Conservation (phyloP, 768 basidiomycete genomes). For the Tulasnella calospora region DNA sequence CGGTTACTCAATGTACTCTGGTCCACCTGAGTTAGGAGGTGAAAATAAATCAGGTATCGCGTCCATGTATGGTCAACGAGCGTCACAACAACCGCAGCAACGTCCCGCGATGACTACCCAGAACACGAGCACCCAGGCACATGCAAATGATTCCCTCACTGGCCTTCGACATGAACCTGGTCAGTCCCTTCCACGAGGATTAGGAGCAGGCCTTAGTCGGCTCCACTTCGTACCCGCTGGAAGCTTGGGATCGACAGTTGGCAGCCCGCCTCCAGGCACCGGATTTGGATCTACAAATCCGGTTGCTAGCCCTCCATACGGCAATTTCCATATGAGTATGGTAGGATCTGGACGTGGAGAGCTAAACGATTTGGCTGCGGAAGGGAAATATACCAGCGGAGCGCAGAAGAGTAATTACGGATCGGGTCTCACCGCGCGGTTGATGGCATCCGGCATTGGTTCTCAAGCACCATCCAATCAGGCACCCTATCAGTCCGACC, state of each 20-base stretch:
- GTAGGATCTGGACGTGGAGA: background rate
- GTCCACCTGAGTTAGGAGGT: slow-evolving; percentile 1
- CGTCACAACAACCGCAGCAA: slow-evolving; percentile 12
- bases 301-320: slow-evolving; percentile 15
- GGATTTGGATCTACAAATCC: slow-evolving; percentile 2
- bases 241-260: slow-evolving; percentile 12
- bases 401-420: slow-evolving; percentile 17
- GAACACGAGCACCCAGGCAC: slow-evolving; percentile 31
- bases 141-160: slow-evolving; percentile 2
- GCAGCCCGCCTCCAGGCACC: slow-evolving; percentile 20
- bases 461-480: background rate
- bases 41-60: slow-evolving; percentile 50
- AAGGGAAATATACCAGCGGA: background rate
- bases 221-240: slow-evolving; percentile 49
- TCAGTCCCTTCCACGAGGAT: slow-evolving; percentile 83
- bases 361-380: background rate
- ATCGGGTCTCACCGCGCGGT: slow-evolving; percentile 18
- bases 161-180: slow-evolving; percentile 68
- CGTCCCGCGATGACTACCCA: slow-evolving; percentile 27
- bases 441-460: background rate
- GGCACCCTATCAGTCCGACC: background rate
- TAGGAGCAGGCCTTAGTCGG: slow-evolving; percentile 85
- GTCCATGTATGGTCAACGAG: slow-evolving; percentile 43
- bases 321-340: background rate
- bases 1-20: slow-evolving; percentile 17